Conservation (phyloP, 345 rosid species). For the Pistacia vera region DNA sequence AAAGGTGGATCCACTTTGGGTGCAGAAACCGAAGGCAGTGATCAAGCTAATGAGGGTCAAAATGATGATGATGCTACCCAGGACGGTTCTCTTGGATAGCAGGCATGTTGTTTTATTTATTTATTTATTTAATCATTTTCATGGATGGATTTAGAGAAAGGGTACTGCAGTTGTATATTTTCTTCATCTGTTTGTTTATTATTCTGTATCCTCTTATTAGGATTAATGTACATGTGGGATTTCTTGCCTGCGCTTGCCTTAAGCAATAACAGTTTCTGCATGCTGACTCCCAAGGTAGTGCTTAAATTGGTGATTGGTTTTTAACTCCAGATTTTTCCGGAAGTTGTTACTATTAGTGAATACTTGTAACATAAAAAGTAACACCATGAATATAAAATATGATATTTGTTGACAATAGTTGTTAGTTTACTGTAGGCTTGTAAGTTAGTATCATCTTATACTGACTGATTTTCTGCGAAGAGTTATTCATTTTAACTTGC, state of each 20-base stretch:
- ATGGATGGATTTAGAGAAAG: background rate
- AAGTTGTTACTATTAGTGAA: too few species aligned
- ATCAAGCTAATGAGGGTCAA: conserved; percentile 34
- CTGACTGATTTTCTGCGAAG: too few species aligned
- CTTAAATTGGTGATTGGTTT: too few species aligned
- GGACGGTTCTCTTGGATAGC: conserved; percentile 38
- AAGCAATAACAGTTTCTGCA: background rate
- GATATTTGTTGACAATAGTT: too few species aligned
- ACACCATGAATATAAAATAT: too few species aligned
- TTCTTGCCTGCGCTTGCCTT: background rate
- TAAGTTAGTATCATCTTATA: too few species aligned
- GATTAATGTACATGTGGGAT: background rate
- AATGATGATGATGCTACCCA: conserved; percentile 49
- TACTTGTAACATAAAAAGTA: too few species aligned
- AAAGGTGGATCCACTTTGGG: conserved; percentile 35
- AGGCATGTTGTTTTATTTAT: conserved; percentile 11
- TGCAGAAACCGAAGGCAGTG: conserved; percentile 47
- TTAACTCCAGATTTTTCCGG: too few species aligned
- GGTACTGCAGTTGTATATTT: conserved; percentile 6
- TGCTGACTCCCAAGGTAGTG: too few species aligned
- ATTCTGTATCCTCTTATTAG: background rate
- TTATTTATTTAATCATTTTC: background rate
- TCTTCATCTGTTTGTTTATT: background rate
- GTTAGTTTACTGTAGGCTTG: too few species aligned
- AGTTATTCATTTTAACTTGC: too few species aligned